These are phyloP conservation scores for Epichloe baconii DNA, from an alignment of 2,329 filamentous ascomycete species.

Conservation along the genomic window DNA sequence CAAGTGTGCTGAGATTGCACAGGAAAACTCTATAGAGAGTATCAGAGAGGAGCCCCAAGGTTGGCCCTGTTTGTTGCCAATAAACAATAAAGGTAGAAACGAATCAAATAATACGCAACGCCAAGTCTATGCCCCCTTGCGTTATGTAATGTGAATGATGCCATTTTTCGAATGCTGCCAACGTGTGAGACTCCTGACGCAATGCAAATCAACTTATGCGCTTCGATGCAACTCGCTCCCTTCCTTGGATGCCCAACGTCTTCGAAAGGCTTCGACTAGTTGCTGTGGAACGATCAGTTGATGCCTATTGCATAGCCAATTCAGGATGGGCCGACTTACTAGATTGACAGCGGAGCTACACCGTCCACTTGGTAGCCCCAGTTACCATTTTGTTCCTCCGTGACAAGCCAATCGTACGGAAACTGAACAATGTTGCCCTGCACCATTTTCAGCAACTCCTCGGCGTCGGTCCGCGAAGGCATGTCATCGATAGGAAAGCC, in stretches of 20 bases:
- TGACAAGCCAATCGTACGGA: constrained; percentile 90
- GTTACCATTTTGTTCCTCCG: constrained; percentile 83
- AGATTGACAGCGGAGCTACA: constrained; percentile 92
- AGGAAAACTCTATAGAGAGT: constrained; percentile 1
- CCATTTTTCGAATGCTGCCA: not conserved
- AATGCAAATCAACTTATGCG: constrained; percentile 19
- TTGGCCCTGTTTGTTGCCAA: not conserved
- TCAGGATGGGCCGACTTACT: constrained; percentile 44
- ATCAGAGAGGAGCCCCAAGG: not conserved
- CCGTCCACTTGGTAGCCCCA: constrained; percentile 97
- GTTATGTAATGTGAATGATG: not conserved
- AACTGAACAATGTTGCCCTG: constrained; percentile 86
- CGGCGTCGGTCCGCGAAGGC: constrained; percentile 61
- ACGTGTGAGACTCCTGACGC: not conserved
- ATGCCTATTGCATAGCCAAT: no score
- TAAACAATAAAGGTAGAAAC: not conserved
- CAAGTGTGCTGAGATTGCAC: not conserved
- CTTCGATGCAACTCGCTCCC: not conserved
- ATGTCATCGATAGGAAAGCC: constrained; percentile 62
- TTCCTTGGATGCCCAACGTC: not conserved
- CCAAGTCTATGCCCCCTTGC: constrained; percentile 1
- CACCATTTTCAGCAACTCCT: constrained; percentile 65
- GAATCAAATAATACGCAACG: not conserved
- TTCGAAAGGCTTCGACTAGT: not conserved
- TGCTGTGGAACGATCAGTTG: not conserved